A percentile compares a stretch with the other conserved stretches of the same genome.
These are phyloP conservation scores for Pneumocystis murina DNA, from an alignment of 1,139 yeast species.

Conservation along the genomic window DNA sequence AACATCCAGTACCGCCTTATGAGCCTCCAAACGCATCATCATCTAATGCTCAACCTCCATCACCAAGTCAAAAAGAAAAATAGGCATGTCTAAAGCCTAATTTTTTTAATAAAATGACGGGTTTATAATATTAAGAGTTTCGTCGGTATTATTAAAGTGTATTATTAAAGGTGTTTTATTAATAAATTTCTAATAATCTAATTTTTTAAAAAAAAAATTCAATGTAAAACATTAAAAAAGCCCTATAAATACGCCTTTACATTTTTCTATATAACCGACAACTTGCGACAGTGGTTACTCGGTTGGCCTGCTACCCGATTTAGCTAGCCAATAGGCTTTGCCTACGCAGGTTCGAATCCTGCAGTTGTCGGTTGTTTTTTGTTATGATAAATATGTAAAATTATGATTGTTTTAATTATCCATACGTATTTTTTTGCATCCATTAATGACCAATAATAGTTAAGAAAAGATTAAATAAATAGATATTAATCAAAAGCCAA, in stretches of 20 bases:
- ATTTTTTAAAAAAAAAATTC: too few species aligned
- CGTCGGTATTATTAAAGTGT: too few species aligned
- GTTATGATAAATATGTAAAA: background rate
- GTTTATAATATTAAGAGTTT: too few species aligned
- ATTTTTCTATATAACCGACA: background rate
- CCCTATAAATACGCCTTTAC: background rate
- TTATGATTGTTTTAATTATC: too few species aligned
- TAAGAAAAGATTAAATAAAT: too few species aligned
- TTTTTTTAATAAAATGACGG: background rate
- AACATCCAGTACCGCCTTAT: background rate
- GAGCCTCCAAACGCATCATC: background rate
- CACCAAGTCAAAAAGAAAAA: background rate
- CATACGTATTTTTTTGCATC: too few species aligned
- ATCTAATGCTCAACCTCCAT: background rate
- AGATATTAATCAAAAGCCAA: too few species aligned
- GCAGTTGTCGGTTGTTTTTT: background rate
- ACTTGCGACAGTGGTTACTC: conserved; percentile 1
- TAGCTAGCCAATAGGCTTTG: conserved; percentile 1
- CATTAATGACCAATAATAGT: too few species aligned
- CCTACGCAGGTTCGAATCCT: conserved; percentile 1
- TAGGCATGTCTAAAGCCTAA: background rate
- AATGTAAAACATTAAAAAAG: background rate
- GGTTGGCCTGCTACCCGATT: conserved; percentile 1
- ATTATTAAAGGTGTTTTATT: too few species aligned
- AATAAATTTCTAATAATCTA: too few species aligned